Conservation (phyloP, 257 asterid species). For the Ophiorrhiza pumila region DNA sequence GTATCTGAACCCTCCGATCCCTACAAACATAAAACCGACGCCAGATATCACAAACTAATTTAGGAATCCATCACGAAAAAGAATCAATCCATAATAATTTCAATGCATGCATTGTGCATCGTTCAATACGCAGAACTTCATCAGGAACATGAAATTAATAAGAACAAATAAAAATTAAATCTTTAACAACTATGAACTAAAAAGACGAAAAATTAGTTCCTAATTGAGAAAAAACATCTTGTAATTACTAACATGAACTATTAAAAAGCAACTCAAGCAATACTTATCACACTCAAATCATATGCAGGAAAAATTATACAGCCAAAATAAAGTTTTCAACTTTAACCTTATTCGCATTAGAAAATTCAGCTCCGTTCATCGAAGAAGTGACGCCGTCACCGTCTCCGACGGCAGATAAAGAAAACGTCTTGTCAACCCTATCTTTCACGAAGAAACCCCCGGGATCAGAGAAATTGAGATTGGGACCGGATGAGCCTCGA, state of each 20-base stretch:
- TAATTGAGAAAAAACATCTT: neutral
- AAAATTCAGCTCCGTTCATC: conserved; percentile 26
- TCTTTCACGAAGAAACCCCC: conserved; percentile 36
- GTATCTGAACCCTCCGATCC: conserved; percentile 57
- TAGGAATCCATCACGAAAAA: neutral
- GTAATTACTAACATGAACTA: too few relatives aligned
- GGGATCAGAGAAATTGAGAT: conserved; percentile 70
- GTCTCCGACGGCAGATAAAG: conserved; percentile 35
- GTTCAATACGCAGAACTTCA: neutral
- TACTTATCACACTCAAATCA: too few relatives aligned
- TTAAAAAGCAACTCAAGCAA: too few relatives aligned
- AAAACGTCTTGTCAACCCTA: conserved; percentile 22
- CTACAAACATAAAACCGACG: conserved; percentile 30
- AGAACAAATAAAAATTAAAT: neutral
- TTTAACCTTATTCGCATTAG: conserved; percentile 19
- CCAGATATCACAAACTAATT: neutral
- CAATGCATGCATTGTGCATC: neutral
- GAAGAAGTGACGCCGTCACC: conserved; percentile 53
- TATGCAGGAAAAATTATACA: neutral
- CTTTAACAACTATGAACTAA: neutral
- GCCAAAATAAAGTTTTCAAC: conserved; percentile 30
- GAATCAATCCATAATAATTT: neutral
- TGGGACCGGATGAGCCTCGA: conserved; percentile 40
- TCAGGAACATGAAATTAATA: neutral
- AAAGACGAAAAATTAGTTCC: neutral